Conservation (phyloP, 1,139 yeast species). For the Hanseniaspora gamundiae region DNA sequence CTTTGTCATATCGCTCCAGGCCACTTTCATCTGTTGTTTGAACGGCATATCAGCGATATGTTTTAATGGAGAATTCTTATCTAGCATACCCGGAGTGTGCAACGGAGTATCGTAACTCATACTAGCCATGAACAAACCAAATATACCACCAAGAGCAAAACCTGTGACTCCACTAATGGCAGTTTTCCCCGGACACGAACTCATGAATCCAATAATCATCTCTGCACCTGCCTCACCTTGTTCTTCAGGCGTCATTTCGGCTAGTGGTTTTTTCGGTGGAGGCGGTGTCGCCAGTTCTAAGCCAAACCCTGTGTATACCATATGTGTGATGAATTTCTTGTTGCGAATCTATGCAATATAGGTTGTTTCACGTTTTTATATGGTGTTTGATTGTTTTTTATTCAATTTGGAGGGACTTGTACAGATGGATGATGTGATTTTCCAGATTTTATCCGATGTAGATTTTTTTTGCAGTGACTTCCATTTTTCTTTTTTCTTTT, state of each 20-base stretch:
- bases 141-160: constrained; percentile 89
- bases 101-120: constrained; percentile 35
- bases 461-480: too few species aligned
- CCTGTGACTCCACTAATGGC: constrained; percentile 90
- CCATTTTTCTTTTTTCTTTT: too few species aligned
- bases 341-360: background rate
- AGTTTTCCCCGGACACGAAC: constrained; percentile 92
- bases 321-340: constrained; percentile 8
- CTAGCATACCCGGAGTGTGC: constrained; percentile 20
- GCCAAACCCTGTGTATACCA: constrained; percentile 32
- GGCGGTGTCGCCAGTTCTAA: constrained; percentile 26
- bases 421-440: too few species aligned
- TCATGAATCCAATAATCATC: constrained; percentile 72
- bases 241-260: constrained; percentile 80
- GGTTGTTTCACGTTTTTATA: background rate
- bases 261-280: constrained; percentile 34
- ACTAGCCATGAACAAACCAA: constrained; percentile 94
- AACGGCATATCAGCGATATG: constrained; percentile 76
- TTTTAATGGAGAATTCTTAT: constrained; percentile 34
- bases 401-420: too few species aligned
- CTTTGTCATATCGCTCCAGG: constrained; percentile 83
- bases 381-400: background rate
- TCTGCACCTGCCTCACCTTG: constrained; percentile 90
- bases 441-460: too few species aligned
- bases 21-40: constrained; percentile 84